A percentile compares a stretch with the other conserved stretches of the same genome.
These are phyloP conservation scores for Triticum timopheevii DNA, from an alignment of 176 grass and related monocot genomes.

Conservation along the genomic window DNA sequence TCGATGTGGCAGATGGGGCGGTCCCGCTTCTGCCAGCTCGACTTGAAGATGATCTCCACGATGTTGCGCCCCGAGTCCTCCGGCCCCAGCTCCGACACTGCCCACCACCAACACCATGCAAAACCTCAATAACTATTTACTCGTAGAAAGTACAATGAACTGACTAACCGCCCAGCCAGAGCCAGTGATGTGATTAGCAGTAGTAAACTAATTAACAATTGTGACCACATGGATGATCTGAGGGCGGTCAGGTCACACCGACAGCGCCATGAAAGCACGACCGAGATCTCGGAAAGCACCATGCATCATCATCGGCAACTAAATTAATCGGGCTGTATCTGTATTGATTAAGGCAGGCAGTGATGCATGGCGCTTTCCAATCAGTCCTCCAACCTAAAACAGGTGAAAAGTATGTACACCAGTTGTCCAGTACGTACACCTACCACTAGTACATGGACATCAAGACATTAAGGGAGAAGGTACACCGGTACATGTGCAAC, in stretches of 20 bases:
- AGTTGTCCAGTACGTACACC: neutral
- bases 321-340: neutral
- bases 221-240: neutral
- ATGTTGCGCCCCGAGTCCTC: slow-evolving; percentile 96
- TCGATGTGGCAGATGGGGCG: slow-evolving; percentile 70
- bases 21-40: slow-evolving; percentile 87
- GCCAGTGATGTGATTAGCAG: neutral
- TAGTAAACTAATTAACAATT: neutral
- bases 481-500: neutral
- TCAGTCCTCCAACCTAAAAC: slow-evolving; percentile 18
- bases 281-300: neutral
- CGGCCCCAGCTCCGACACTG: slow-evolving; percentile 85
- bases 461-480: neutral
- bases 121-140: neutral
- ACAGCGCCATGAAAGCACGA: slow-evolving; percentile 16
- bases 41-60: slow-evolving; percentile 99
- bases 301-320: neutral
- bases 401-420: slow-evolving; percentile 6
- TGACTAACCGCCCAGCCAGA: too few species aligned
- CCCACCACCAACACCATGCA: neutral
- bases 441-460: neutral
- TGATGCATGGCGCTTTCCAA: neutral
- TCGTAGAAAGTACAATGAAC: too few species aligned
- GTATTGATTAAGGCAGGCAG: neutral
- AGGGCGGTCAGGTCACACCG: neutral